Conservation (phyloP, 176 grass and related monocot species). For the Saccharum officinarum region DNA sequence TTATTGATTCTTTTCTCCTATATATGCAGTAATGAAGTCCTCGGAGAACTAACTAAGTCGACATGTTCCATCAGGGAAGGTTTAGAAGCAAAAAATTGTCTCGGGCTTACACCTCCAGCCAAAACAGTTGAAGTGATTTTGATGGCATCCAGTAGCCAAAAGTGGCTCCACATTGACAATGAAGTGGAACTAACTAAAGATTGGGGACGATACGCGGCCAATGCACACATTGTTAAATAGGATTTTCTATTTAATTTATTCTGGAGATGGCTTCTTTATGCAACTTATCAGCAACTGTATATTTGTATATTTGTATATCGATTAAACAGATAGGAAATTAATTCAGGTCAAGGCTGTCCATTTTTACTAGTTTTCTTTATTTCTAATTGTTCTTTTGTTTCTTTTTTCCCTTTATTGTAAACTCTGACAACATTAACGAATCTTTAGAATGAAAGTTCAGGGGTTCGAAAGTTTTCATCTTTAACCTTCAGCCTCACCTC, state of each 20-base stretch:
- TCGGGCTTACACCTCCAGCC: neutral
- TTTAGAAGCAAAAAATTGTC: neutral
- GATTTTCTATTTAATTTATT: constrained; percentile 24
- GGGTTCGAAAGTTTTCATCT: too few relatives aligned
- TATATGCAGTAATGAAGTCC: neutral
- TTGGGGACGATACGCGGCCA: constrained; percentile 14
- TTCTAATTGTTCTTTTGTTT: too few relatives aligned
- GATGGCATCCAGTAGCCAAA: constrained; percentile 7
- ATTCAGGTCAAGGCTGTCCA: neutral
- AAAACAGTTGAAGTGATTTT: neutral
- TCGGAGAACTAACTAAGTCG: neutral
- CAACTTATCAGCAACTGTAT: constrained; percentile 13
- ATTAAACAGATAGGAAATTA: neutral
- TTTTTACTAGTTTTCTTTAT: neutral
- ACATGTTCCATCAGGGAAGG: neutral
- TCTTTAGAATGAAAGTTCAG: too few relatives aligned
- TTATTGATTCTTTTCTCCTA: neutral
- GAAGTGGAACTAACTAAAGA: constrained; percentile 24
- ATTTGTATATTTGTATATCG: constrained; percentile 33
- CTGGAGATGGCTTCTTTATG: neutral
- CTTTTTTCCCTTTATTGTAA: neutral
- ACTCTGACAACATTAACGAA: neutral
- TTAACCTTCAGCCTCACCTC: too few relatives aligned
- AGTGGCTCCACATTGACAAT: constrained; percentile 7
- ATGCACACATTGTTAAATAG: constrained; percentile 1